Base-by-base conservation (phyloP, 2,329 filamentous ascomycete species). In the Monilinia vaccinii-corymbosi region DNA sequence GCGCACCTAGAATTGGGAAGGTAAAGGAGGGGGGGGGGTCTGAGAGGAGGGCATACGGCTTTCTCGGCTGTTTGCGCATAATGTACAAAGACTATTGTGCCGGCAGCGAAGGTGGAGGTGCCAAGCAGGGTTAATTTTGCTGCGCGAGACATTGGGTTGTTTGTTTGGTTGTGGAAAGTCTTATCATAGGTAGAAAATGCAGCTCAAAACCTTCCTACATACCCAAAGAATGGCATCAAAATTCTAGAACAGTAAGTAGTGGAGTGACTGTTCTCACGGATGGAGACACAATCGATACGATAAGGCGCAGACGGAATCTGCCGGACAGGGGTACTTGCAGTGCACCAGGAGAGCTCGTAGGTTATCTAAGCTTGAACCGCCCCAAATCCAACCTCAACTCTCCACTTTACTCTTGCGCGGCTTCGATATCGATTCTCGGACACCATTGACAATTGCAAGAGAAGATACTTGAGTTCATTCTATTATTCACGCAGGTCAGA, bases 51-150 rank as follows among this genome's bases (percentile, higher is more conserved):
- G 76, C 85, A 62, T 79, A 96, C 93, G 65, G 84, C 82, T 79
- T 89, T 86, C 72, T 99, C 94, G 38, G 81, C 80, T 70, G 87
- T 84, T 73, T 99, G 94, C 68, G 91, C 84, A 75, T 88, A 92
- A 73, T 99, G 94, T 50, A 99, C 94, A 68, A 95, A 85, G 66
- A 85, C 77, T 64, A 99, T 84, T 51, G 92, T 95, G 65, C 82
- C 79, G 56, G 84, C 80, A 31, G 93, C 88, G 68, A 89, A 86
- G 65, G 90, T 76, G 38, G 89, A 87, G 0, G 92, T 96, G 48
- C 82, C 83, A 56, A 85, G 79, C 31, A 99, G 79, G 16, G 94
- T 97, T 66, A 94, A 74, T 72, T 96, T 96, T 21, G 94, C 92
- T 61, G 91, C 87, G 69, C 85, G 87, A 61, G 94, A 99, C 94